A percentile compares a stretch with the other conserved stretches of the same genome.
Evolutionary conservation across 108 stramenopile species (phyloP).

Genomic region (Nannochloropsis gaditana): DNA sequence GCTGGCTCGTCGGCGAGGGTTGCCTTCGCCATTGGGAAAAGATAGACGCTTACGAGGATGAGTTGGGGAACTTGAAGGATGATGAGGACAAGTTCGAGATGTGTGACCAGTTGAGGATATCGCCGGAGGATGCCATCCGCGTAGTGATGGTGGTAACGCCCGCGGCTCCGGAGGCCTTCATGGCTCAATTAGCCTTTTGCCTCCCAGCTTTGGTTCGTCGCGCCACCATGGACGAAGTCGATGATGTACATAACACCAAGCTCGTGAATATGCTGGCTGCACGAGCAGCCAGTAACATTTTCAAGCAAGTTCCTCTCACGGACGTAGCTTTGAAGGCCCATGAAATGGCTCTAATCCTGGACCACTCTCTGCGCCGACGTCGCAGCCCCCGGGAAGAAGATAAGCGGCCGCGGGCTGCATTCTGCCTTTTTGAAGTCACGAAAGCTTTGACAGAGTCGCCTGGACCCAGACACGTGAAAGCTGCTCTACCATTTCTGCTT

Average conservation of each 20-base stretch:
- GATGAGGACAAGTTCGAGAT: neutral
- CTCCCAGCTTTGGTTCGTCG: neutral
- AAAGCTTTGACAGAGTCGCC: neutral
- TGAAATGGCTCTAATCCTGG: neutral
- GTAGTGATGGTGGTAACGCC: neutral
- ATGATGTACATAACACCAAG: neutral
- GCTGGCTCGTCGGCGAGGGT: neutral
- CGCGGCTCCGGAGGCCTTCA: neutral
- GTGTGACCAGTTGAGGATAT: neutral
- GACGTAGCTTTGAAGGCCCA: neutral
- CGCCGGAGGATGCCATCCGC: neutral
- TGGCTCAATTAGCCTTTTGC: neutral
- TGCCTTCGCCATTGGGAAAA: neutral
- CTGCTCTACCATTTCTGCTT: neutral
- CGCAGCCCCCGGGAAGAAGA: neutral
- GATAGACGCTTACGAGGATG: neutral
- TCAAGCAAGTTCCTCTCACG: neutral
- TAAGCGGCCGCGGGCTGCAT: neutral
- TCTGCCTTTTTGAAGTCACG: neutral
- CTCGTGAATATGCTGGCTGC: neutral
- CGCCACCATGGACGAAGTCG: neutral
- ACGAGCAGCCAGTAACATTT: constrained; percentile 7
- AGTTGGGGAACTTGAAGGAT: neutral
- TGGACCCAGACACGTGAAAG: neutral
- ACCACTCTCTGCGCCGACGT: neutral